phyloP scores from a whole-genome alignment of 1,284 basidiomycete species.

The Cutaneotrichosporon sp. region DNA sequence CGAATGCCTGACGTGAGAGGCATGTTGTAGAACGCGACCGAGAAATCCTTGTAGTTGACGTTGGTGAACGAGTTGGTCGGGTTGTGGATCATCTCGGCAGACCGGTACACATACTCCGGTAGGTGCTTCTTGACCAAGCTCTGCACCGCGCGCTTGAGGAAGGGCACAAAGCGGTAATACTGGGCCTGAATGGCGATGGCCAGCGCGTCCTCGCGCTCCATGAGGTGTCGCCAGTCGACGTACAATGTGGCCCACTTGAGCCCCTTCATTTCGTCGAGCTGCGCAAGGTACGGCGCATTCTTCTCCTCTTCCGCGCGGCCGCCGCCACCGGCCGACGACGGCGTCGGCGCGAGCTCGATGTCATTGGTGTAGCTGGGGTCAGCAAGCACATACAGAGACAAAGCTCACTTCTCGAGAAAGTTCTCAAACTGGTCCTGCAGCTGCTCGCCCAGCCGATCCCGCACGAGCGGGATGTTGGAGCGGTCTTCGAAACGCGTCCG shows the following conservation, averaged over 20 bases:
- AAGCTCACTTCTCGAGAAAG: slow-evolving; percentile 80
- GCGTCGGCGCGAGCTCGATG: slow-evolving; percentile 70
- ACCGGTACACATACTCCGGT: slow-evolving; percentile 91
- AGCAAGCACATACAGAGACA: slow-evolving; percentile 40
- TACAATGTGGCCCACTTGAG: slow-evolving; percentile 93
- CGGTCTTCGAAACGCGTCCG: slow-evolving; percentile 38
- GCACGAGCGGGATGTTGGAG: slow-evolving; percentile 77
- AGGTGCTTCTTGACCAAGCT: slow-evolving; percentile 85
- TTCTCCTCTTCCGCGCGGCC: background rate
- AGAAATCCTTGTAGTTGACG: slow-evolving; percentile 87
- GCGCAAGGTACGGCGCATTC: slow-evolving; percentile 75
- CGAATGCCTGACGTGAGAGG: slow-evolving; percentile 92
- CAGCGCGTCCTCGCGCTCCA: slow-evolving; percentile 82
- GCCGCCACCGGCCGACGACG: slow-evolving; percentile 64
- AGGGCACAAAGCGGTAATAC: slow-evolving; percentile 96
- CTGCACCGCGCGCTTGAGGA: slow-evolving; percentile 84
- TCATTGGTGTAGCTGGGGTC: slow-evolving; percentile 73
- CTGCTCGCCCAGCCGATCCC: slow-evolving; percentile 89
- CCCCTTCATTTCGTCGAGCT: slow-evolving; percentile 90
- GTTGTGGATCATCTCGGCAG: slow-evolving; percentile 58
- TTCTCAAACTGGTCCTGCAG: slow-evolving; percentile 86
- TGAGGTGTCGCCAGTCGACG: slow-evolving; percentile 89
- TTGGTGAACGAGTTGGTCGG: slow-evolving; percentile 15
- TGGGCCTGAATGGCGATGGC: slow-evolving; percentile 90
- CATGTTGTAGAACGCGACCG: slow-evolving; percentile 94